Evolutionary conservation across 306 rosid genomes (phyloP), one percentile per base, ranked within the genome.

Genomic region (Lablab purpureus): DNA sequence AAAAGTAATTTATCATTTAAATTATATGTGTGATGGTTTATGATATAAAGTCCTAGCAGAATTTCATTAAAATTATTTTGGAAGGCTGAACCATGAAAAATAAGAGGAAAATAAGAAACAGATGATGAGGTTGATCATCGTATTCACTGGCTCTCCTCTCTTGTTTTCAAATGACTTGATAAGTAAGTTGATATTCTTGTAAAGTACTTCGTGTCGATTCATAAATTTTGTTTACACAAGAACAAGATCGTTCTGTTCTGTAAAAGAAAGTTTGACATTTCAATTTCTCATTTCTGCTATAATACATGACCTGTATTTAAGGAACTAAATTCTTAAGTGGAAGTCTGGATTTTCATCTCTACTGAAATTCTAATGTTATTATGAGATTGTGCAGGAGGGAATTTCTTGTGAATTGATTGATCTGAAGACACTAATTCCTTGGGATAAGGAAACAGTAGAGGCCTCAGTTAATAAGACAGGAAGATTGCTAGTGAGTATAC

Each of bases 391-490:
- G 76, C 90, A 95, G 99, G 98, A 91, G 14, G 99, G 98, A 80
- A 91, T 95, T 80, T 95, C 98, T 51, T 95, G 99, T 75, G 99
- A 95, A 80, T 80, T 93, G 75, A 91, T 95, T 72, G 99, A 95
- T 84, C 88, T 95, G 79, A 89, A 82, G 85, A 95, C 99, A 84
- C 90, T 95, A 58, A 64, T 93, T 76, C 99, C 99, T 62, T 95
- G 99, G 99, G 99, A 95, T 82, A 95, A 91, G 90, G 97, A 93
- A 73, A 93, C 92, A 10, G 89, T 95, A 51, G 99, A 93, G 77
- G 91, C 97, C 63, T 95, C 99, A 7, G 99, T 95, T 56, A 81
- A 76, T 51, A 95, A 95, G 85, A 93, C 99, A 30, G 99, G 98
- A 83, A 91, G 93, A 85, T 89, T 95, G 59, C 98, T 95, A 60